Base-by-base conservation (phyloP, 768 basidiomycete species). In the Lentinula sp. region DNA sequence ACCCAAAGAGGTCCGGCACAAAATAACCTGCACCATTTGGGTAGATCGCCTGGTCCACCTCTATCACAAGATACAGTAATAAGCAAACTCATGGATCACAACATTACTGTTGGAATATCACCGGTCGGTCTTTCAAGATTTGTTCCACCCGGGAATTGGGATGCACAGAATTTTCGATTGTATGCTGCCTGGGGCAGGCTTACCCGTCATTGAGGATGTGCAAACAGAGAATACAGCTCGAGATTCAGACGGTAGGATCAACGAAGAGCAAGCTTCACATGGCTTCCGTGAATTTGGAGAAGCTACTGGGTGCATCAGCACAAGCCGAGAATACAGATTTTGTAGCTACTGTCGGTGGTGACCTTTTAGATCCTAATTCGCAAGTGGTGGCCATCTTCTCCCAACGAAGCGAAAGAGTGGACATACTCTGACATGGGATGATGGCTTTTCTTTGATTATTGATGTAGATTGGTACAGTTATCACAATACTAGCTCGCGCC, bases 31-130 rank as follows among this genome's bases (percentile, higher is more conserved):
- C 28, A 32, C 35, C 37, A n/a, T 15, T 45, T 45, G 34, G 56
- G 35, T 63, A 84, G 87, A 69, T 70, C 85, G 43, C 83, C 89
- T 28, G 91, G 93, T 1, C 86, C 86, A 1, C 93, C 93, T 0
- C 68, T 87, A 18, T 79, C 85, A 4, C 71, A 76, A 18, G 75
- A 87, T 5, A 86, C 81, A 1, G 73, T 84, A 0, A 71, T 88
- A 7, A 76, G 78, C 5, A 76, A 72, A 1, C 76, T 94, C 35
- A 71, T 88, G 11, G 70, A 76, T 4, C 77, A 84, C 32, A 83
- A 84, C 5, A 85, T 95, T 2, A 83, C 83, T 18, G 82, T 88
- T 7, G 87, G 78, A 0, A 67, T 90, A 18, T 88, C 85, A 35
- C 28, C 37, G 2, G 77, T 84, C 15, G 48, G 48, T 31, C 69